Base-by-base conservation (phyloP, 2,329 filamentous ascomycete species). In the Eutypella sp. region DNA sequence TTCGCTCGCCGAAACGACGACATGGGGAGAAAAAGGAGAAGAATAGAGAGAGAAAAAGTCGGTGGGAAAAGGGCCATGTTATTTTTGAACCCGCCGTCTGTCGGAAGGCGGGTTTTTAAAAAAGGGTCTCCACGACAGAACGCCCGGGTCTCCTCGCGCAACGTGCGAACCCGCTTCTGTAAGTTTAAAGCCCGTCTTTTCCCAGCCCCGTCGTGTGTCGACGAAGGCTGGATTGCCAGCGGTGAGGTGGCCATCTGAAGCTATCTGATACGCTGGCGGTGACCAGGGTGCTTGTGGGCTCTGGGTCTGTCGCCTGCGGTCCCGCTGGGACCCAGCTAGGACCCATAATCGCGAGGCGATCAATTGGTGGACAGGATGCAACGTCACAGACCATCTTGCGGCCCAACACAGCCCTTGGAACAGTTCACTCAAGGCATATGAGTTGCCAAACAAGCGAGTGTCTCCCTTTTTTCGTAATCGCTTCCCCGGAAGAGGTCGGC, bases 381-480 rank as follows among this genome's bases (percentile, higher is more conserved):
- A 55, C 50, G 52, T 53, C 50, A 53, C 50, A 45, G 46, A 48
- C 25, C 44, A 25, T 18, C 43, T 52, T 52, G 52, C 52, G 52
- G 47, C 52, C 52, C 50, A 54, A 54, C 47, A 34, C 36, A 39
- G 20, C 36, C 36, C 16, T 34, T n/a, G n/a, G n/a, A n/a, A n/a
- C n/a, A n/a, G n/a, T n/a, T n/a, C n/a, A n/a, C n/a, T n/a, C n/a
- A n/a, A n/a, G n/a, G n/a, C n/a, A n/a, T n/a, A n/a, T n/a, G n/a
- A n/a, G n/a, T n/a, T n/a, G n/a, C n/a, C n/a, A n/a, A n/a, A n/a
- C n/a, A n/a, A n/a, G n/a, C n/a, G n/a, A n/a, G n/a, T n/a, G n/a
- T n/a, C n/a, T n/a, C n/a, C n/a, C n/a, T n/a, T n/a, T n/a, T n/a
- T n/a, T n/a, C n/a, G n/a, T n/a, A n/a, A n/a, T n/a, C n/a, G n/a